Conservation (phyloP, 2,329 filamentous ascomycete species). For the Exutisphaerella laricina region DNA sequence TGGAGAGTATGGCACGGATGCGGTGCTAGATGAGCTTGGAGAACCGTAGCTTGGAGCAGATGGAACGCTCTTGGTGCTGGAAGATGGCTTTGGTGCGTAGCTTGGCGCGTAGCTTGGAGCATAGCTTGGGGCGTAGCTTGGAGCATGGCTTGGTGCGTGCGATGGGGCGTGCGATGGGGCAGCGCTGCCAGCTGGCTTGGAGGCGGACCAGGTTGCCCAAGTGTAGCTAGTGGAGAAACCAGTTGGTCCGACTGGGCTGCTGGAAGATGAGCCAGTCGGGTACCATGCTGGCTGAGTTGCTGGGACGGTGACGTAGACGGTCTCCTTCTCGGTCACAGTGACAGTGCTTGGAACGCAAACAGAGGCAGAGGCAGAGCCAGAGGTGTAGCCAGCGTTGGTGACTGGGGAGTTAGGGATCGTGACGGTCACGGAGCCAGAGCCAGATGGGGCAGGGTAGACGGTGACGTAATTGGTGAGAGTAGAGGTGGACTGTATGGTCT, state of each 20-base stretch:
- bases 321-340: slow-evolving; percentile 33
- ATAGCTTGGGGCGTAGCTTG: slow-evolving; percentile 1
- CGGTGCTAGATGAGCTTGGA: not conserved
- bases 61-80: too few relatives aligned
- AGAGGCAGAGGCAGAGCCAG: too few relatives aligned
- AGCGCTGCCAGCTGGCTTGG: too few relatives aligned
- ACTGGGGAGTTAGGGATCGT: too few relatives aligned
- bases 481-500: slow-evolving; percentile 29
- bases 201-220: too few relatives aligned
- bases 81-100: slow-evolving; percentile 11
- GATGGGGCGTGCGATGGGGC: slow-evolving; percentile 6
- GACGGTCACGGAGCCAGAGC: slow-evolving; percentile 8
- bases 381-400: slow-evolving; percentile 1
- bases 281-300: slow-evolving; percentile 7
- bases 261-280: too few relatives aligned
- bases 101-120: slow-evolving; percentile 8
- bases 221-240: slow-evolving; percentile 2
- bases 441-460: slow-evolving; percentile 21
- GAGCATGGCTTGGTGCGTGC: slow-evolving; percentile 9
- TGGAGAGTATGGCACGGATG: not conserved
- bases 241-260: too few relatives aligned
- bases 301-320: slow-evolving; percentile 27
- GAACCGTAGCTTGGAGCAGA: too few relatives aligned
- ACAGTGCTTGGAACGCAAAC: slow-evolving; percentile 28
- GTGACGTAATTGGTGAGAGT: slow-evolving; percentile 33